Conservation (phyloP, 2,329 filamentous ascomycete species). For the Calonectria multiphialidica region DNA sequence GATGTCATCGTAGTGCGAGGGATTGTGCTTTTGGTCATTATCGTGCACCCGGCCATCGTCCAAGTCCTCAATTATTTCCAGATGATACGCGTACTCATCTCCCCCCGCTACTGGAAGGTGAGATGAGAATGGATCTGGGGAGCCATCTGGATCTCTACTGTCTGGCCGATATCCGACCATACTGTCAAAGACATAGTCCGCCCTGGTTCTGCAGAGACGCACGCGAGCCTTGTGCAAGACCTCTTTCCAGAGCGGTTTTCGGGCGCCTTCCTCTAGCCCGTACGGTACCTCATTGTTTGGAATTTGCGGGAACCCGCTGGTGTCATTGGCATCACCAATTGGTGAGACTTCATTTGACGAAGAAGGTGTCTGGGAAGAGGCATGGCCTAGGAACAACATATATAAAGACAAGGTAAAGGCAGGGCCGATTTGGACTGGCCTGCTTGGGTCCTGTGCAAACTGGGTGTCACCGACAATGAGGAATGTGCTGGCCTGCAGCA, state of each 20-base stretch:
- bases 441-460: slow-evolving; percentile 74
- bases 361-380: slow-evolving; percentile 49
- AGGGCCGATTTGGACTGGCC: slow-evolving; percentile 85
- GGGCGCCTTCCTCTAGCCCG: slow-evolving; percentile 56
- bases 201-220: slow-evolving; percentile 79
- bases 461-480: slow-evolving; percentile 88
- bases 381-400: slow-evolving; percentile 92
- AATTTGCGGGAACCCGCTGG: not conserved
- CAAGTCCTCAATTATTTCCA: slow-evolving; percentile 86
- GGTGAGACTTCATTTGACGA: not conserved
- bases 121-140: not conserved
- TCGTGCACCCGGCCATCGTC: slow-evolving; percentile 68
- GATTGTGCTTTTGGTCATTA: slow-evolving; percentile 42
- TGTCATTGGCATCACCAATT: not conserved
- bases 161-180: slow-evolving; percentile 31
- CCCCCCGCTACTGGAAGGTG: slow-evolving; percentile 9
- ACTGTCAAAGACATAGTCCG: slow-evolving; percentile 35
- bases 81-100: slow-evolving; percentile 77
- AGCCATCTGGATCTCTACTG: not conserved
- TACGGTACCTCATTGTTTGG: slow-evolving; percentile 29
- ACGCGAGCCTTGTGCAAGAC: slow-evolving; percentile 93
- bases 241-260: slow-evolving; percentile 89
- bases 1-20: slow-evolving; percentile 55
- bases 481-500: slow-evolving; percentile 93
- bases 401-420: slow-evolving; percentile 90